Percentiles rank a stretch among this genome's conserved stretches.
These are phyloP conservation scores for Rubia peregrina DNA, from an alignment of 305 asterid genomes.

Conservation along the genomic window DNA sequence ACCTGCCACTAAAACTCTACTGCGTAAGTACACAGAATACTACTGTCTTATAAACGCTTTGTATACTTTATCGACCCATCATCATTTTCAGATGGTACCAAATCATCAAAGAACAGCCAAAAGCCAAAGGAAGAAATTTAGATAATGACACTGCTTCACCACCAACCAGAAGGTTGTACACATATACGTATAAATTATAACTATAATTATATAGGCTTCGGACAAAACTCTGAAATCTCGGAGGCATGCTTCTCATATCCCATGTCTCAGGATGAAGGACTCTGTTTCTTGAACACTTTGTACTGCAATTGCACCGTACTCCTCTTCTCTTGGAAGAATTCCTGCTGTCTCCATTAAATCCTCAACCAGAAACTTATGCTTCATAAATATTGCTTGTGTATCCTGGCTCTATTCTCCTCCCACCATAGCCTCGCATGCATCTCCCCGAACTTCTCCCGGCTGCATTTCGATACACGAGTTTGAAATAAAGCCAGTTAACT, in stretches of 20 bases:
- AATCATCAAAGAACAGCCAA: constrained; percentile 9
- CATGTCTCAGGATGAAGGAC: neutral
- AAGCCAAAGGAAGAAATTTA: neutral
- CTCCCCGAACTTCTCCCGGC: constrained; percentile 95
- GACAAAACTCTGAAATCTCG: constrained; percentile 9
- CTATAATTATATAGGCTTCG: neutral
- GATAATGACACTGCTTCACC: constrained; percentile 10
- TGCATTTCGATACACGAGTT: constrained; percentile 17
- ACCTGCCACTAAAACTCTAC: neutral
- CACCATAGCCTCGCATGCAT: constrained; percentile 87
- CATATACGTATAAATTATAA: neutral
- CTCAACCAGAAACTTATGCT: constrained; percentile 7
- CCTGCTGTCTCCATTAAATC: neutral
- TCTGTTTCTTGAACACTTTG: neutral
- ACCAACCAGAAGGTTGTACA: constrained; percentile 22
- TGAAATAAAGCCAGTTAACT: no score
- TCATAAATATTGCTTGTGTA: constrained; percentile 75
- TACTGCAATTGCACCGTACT: neutral
- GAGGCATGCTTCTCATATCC: neutral
- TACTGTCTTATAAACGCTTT: neutral
- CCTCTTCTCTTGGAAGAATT: neutral
- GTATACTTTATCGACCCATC: neutral
- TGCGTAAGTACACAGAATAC: neutral
- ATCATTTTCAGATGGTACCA: constrained; percentile 7
- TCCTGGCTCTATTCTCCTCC: constrained; percentile 85